Base-by-base conservation (phyloP, 305 asterid species). In the Lippia alba region DNA sequence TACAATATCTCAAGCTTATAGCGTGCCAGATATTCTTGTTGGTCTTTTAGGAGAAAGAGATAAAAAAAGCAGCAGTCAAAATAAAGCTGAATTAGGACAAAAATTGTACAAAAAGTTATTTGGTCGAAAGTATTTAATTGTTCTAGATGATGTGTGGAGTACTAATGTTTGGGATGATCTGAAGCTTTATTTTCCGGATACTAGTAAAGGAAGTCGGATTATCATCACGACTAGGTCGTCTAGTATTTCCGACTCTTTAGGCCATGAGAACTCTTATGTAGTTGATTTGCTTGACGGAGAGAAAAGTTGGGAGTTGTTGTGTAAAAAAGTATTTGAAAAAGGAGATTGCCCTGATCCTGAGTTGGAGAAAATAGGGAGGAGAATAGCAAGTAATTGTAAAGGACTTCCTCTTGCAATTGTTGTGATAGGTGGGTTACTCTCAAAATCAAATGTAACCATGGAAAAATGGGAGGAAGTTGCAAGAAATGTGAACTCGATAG, bases 81-180 rank as follows among this genome's bases (percentile, higher is more conserved):
- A 34, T 34, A 34, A 3, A 34, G 40, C 40, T 34, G 40, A 34
- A 34, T 34, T 34, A 34, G 40, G 40, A 34, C 3, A 34, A 6
- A 6, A 34, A 34, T 34, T 34, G 40, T 34, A 34, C 40, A 3
- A 34, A 71, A 72, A 50, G 32, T 70, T 2, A 63, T 70, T 72
- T n/a, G 70, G 70, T 40, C 17, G 15, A 17, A 74, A 32, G 36
- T 74, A 61, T 18, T 41, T 74, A 40, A 62, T 74, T 15, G 70
- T 74, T 10, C 41, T 63, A 56, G 71, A 75, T 75, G 75, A 69
- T 36, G 45, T 75, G 12, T 75, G 79, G 79, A 51, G 24, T 2
- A 41, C 71, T 6, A 14, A 2, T 3, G 67, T 19, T 19, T 75
- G 67, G 75, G 60, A 75, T n/a, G 66, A 45, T 18, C 40, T 34